phyloP scores from a whole-genome alignment of 2,329 filamentous ascomycete genomes.

The Colletotrichum lindemuthianum region DNA sequence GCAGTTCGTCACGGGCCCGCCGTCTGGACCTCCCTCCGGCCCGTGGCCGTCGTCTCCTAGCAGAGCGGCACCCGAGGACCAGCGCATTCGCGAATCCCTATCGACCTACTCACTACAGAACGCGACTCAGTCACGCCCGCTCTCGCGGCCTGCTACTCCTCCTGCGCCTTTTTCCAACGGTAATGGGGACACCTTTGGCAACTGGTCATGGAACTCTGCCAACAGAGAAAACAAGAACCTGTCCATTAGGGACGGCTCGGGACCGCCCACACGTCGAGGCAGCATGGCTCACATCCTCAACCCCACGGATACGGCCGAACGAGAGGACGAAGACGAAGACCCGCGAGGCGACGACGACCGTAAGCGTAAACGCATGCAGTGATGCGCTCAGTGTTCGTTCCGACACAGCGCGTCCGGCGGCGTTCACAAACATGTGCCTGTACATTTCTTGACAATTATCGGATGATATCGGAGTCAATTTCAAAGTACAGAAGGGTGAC shows the following conservation, averaged over 20 bases:
- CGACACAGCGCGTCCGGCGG: neutral
- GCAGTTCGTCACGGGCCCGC: slow-evolving; percentile 58
- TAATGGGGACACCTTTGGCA: slow-evolving; percentile 58
- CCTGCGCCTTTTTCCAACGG: slow-evolving; percentile 62
- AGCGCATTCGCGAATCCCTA: slow-evolving; percentile 66
- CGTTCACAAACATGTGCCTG: neutral
- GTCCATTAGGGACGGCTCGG: slow-evolving; percentile 63
- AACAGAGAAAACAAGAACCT: slow-evolving; percentile 62
- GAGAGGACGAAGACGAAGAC: slow-evolving; percentile 66
- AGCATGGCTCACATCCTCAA: slow-evolving; percentile 74
- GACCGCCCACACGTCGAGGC: slow-evolving; percentile 64
- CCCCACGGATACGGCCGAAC: slow-evolving; percentile 65
- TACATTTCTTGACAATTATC: slow-evolving; percentile 30
- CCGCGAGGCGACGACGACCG: slow-evolving; percentile 66
- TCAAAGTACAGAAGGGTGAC: slow-evolving; percentile 24
- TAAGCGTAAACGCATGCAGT: slow-evolving; percentile 70
- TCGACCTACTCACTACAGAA: slow-evolving; percentile 63
- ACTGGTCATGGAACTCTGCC: slow-evolving; percentile 66
- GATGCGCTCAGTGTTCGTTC: slow-evolving; percentile 18
- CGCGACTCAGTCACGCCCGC: slow-evolving; percentile 52
- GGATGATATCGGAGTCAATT: slow-evolving; percentile 17
- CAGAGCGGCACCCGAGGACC: slow-evolving; percentile 60
- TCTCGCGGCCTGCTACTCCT: slow-evolving; percentile 64
- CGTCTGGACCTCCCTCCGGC: slow-evolving; percentile 62
- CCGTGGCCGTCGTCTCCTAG: slow-evolving; percentile 67